Base-by-base conservation (phyloP, 2,329 filamentous ascomycete genomes). In the Arthrobotrys iridis region DNA sequence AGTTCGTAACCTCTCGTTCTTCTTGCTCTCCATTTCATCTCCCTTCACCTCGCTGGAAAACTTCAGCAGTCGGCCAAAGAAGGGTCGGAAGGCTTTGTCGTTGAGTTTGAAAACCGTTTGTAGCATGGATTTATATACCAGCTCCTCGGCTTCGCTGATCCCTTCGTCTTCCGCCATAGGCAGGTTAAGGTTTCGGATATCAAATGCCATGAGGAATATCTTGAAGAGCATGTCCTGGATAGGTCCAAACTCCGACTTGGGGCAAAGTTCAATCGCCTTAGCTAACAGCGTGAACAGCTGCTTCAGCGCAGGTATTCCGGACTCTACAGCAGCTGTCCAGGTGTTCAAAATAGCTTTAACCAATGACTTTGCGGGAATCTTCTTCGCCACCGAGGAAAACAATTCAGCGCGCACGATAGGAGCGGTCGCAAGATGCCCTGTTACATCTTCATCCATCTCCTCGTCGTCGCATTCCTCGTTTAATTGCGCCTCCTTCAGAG, bases 21-120 rank as follows among this genome's bases (percentile, higher is more conserved):
- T 89, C 89, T 77, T 77, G 4, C 52, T 71, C 18, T 74, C 77
- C 15, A 85, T 85, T 0, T 37, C 59, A 4, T 67, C 55, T 20
- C 60, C 63, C 7, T 28, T 63, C 5, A 33, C 78, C 22, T 78
- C 78, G 1, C 72, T 64, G 2, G 91, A 87, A 91, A 93, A 97
- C 68, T 96, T 92, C 48, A 96, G 86, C n/a, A 97, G 84, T 77
- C 90, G 88, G 13, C 89, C 87, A 84, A 98, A 99, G 77, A 99
- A 89, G 0, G 95, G 96, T 10, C 93, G 87, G 88, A 99, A 99
- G 0, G 91, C 89, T 0, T 91, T 90, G 81, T 99, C 95, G 83
- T 97, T 98, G 76, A 99, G 87, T 85, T 98, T 98, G 85, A 96
- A 93, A 63, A 97, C 91, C 89, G 97, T 95, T 82, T 93, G 91